Base-by-base conservation (phyloP, 208 protist species). In the Wallacemonas rigidus region DNA sequence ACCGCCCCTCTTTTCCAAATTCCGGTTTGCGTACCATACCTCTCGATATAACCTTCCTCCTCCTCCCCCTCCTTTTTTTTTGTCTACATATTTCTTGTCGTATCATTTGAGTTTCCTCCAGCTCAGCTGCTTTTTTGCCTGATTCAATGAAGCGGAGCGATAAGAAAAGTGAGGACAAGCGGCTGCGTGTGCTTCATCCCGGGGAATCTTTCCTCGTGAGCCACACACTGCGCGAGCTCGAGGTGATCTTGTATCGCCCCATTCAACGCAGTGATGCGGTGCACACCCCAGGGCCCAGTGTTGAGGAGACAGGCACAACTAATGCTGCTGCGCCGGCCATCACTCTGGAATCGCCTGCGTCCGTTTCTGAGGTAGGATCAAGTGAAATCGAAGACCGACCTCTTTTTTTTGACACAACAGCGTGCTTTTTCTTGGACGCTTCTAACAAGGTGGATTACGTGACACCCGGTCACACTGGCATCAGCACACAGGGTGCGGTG, bases 331-430 rank as follows among this genome's bases (percentile, higher is more conserved):
- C 45, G 26, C 26, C 26, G 26, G 26, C 26, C 26, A 26, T 26
- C 26, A 26, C 7, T 39, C 38, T 39, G 5, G 40, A 15, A 26
- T 50, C 60, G 40, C 60, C 60, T 4, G 60, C 36, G 6, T 44
- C 60, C 7, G 15, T n/a, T 15, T 44, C 60, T 5, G 60, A 65
- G 40, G 60, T 41, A 14, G 56, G 26, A 62, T 62, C 56, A 8
- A 62, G 60, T n/a, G 60, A 65, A 8, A 11, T 8, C 3, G 60
- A 44, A 1, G 71, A 57, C 7, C 76, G 76, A 17, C 85, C 85
- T 6, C 76, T 85, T 14, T 95, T 95, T 56, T 92, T 95, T 68
- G 90, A 95, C 72, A 95, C 85, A 15, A 81, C 82, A 5, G 90
- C 81, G 2, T 92, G 85, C 72, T 78, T 95, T 44, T 91, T 95